phyloP scores from a whole-genome alignment of 306 rosid genomes.

The Inga oerstediana region DNA sequence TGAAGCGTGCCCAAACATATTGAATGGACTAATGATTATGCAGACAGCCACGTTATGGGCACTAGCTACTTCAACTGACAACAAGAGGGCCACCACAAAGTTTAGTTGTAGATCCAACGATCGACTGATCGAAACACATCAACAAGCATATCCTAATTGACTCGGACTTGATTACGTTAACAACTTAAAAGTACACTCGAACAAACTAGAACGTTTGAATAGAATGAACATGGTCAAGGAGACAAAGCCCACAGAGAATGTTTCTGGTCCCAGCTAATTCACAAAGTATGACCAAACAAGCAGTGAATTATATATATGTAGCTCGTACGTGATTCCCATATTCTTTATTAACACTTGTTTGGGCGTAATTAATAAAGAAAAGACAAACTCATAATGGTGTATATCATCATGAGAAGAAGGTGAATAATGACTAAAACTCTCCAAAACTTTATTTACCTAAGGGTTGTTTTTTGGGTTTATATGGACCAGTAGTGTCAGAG shows the following conservation, averaged over 20 bases:
- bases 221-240: slow-evolving; percentile 56
- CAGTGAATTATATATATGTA: slow-evolving; percentile 22
- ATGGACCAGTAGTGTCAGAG: slow-evolving; percentile 51
- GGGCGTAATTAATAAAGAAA: slow-evolving; percentile 8
- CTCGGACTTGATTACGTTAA: background rate
- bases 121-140: slow-evolving; percentile 33
- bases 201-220: slow-evolving; percentile 27
- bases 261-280: slow-evolving; percentile 57
- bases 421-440: slow-evolving; percentile 49
- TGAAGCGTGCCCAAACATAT: slow-evolving; percentile 47
- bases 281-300: slow-evolving; percentile 41
- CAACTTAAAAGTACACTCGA: slow-evolving; percentile 26
- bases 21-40: slow-evolving; percentile 38
- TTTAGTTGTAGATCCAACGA: slow-evolving; percentile 27
- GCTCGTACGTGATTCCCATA: background rate
- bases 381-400: slow-evolving; percentile 66
- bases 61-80: slow-evolving; percentile 41
- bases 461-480: background rate
- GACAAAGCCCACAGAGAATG: slow-evolving; percentile 74
- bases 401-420: slow-evolving; percentile 60
- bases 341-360: background rate
- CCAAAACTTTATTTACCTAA: slow-evolving; percentile 33
- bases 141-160: background rate
- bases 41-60: slow-evolving; percentile 41
- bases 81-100: slow-evolving; percentile 35